Evolutionary conservation across 306 rosid genomes (phyloP).

Genomic region (Trifolium pratense): DNA sequence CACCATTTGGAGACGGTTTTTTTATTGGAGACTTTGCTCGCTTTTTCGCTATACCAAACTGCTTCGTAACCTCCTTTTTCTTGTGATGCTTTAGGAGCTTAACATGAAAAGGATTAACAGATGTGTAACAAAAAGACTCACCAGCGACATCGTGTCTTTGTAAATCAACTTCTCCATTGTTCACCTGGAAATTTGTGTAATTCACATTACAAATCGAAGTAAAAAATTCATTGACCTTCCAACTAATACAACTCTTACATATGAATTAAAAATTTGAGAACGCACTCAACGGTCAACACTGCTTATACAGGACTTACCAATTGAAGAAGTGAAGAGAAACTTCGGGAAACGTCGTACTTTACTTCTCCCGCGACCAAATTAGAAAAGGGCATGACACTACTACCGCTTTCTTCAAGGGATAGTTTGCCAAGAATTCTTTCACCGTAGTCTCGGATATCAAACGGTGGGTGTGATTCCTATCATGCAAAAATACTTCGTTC

Average conservation of each 20-base stretch:
- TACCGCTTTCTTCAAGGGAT: conserved; percentile 59
- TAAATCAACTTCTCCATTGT: conserved; percentile 77
- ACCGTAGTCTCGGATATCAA: conserved; percentile 84
- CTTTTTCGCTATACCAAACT: conserved; percentile 56
- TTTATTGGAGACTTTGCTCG: conserved; percentile 62
- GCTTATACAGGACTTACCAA: conserved; percentile 59
- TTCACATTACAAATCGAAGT: background rate
- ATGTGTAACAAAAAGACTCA: conserved; percentile 62
- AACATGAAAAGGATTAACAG: conserved; percentile 68
- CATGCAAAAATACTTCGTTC: conserved; percentile 33
- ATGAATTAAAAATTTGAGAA: conserved; percentile 29
- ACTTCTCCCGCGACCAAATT: conserved; percentile 74
- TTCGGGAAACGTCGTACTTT: conserved; percentile 79
- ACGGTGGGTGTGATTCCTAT: conserved; percentile 80
- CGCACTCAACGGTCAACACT: background rate
- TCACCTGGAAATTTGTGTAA: conserved; percentile 65
- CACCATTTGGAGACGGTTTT: conserved; percentile 43
- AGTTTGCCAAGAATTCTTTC: conserved; percentile 68
- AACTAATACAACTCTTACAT: background rate
- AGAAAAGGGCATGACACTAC: conserved; percentile 56
- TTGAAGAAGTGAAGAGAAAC: conserved; percentile 91
- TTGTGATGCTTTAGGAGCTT: conserved; percentile 59
- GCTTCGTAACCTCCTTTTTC: conserved; percentile 34
- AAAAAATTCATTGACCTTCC: background rate
- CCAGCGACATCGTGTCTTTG: conserved; percentile 55